Evolutionary conservation across 768 basidiomycete genomes (phyloP).

Genomic region (Piloderma croceum): DNA sequence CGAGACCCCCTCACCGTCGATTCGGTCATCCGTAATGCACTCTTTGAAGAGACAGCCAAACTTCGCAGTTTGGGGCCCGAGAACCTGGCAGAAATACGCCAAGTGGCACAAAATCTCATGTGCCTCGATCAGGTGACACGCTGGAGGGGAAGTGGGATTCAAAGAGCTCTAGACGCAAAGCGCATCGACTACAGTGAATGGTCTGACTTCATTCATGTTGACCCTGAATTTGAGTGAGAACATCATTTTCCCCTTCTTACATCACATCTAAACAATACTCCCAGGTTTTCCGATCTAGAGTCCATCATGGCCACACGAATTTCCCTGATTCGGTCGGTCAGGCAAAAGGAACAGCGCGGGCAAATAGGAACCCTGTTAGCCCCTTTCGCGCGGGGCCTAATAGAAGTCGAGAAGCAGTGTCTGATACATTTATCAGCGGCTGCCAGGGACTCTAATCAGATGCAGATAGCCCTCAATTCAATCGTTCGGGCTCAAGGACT

Average conservation of each 20-base stretch:
- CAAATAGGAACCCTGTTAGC: slow-evolving; percentile 69
- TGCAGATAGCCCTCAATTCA: slow-evolving; percentile 84
- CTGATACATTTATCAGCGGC: slow-evolving; percentile 66
- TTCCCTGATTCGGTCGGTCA: slow-evolving; percentile 69
- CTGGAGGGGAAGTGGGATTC: slow-evolving; percentile 45
- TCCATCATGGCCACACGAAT: slow-evolving; percentile 74
- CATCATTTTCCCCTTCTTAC: slow-evolving; percentile 9
- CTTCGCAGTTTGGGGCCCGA: slow-evolving; percentile 69
- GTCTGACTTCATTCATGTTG: slow-evolving; percentile 42
- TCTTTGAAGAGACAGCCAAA: slow-evolving; percentile 57
- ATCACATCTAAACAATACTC: slow-evolving; percentile 11
- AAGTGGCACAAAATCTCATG: slow-evolving; percentile 66
- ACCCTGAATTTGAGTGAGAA: slow-evolving; percentile 61
- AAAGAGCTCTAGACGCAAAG: slow-evolving; percentile 29
- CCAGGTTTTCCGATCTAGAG: slow-evolving; percentile 72
- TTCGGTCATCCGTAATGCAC: slow-evolving; percentile 40
- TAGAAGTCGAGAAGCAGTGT: slow-evolving; percentile 61
- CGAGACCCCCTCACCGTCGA: slow-evolving; percentile 50
- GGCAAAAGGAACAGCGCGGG: slow-evolving; percentile 64
- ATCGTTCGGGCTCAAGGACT: slow-evolving; percentile 69
- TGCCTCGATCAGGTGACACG: slow-evolving; percentile 71
- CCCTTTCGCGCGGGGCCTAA: slow-evolving; percentile 44
- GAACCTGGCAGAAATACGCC: slow-evolving; percentile 70
- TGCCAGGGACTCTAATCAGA: slow-evolving; percentile 61
- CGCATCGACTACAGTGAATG: slow-evolving; percentile 31